Base-by-base conservation (phyloP, 2,329 filamentous ascomycete species). In the Cyclaneusma minus region DNA sequence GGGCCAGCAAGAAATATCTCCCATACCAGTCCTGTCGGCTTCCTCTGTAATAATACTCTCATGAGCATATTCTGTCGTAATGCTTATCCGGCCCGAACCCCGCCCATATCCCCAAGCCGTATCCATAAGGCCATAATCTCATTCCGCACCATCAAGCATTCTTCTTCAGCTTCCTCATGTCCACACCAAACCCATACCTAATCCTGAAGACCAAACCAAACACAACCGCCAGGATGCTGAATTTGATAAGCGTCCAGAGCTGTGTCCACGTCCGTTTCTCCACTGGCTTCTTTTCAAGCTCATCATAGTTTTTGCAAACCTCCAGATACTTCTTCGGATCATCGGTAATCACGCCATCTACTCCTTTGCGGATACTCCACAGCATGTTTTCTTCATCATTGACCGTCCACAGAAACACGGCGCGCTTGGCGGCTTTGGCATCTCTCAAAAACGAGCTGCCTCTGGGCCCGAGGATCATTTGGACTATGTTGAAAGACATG, bases 331-430 rank as follows among this genome's bases (percentile, higher is more conserved):
- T 50, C 44, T 64, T 64, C 1, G 81, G 80, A 38, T 93, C 73
- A 44, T 94, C 85, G 0, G 84, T 92, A 28, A 93, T 73, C 4
- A 93, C 76, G 1, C 81, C 85, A 39, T 92, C 80, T 1, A 92
- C 55, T 14, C 40, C 40, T 21, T 65, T 54, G 15, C 60, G 51
- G 17, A 92, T 68, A 35, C 70, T 65, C 82, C 83, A 93, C 40
- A 71, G 64, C 85, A 95, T 94, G 51, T 71, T 67, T 25, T 62
- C 58, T 35, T 68, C 64, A 9, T 77, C 65, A 46, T 95, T 93
- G 26, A 93, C 79, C 0, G 85, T 94, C 87, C 87, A 95, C 1
- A 71, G 65, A 40, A 77, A 74, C 4, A 94, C 56, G 4, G 65
- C 62, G 13, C 77, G 63, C 10, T 60, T 54, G 2, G 58, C 54